Percentiles rank a stretch among this genome's conserved stretches.
These are phyloP conservation scores for Mycena alexandri DNA, from an alignment of 768 basidiomycete species.

Conservation along the genomic window DNA sequence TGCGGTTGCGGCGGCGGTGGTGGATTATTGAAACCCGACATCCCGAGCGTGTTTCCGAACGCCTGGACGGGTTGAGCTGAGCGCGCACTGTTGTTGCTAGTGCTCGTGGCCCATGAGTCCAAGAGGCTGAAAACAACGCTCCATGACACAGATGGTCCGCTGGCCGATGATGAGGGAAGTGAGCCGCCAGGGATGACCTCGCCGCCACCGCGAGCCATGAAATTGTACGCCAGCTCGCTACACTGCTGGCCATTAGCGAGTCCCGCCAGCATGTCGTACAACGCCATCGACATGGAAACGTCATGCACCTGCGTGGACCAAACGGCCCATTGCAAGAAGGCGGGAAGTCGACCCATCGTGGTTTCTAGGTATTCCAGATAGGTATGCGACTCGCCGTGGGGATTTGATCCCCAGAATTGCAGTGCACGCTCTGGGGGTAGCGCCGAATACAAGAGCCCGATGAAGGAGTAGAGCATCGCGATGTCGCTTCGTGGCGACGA, in stretches of 20 bases:
- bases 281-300: slow-evolving; percentile 76
- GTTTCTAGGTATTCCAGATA: slow-evolving; percentile 74
- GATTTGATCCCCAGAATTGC: slow-evolving; percentile 86
- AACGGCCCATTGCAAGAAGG: slow-evolving; percentile 91
- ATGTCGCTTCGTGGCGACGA: slow-evolving; percentile 82
- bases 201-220: slow-evolving; percentile 82
- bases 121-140: slow-evolving; percentile 77
- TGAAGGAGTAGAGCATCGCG: slow-evolving; percentile 85
- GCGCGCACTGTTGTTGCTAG: slow-evolving; percentile 50
- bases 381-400: slow-evolving; percentile 52
- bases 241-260: slow-evolving; percentile 87
- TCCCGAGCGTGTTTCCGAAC: slow-evolving; percentile 43
- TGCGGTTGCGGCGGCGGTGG: slow-evolving; percentile 58
- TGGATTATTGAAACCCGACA: slow-evolving; percentile 42
- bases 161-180: slow-evolving; percentile 62
- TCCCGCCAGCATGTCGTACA: slow-evolving; percentile 92
- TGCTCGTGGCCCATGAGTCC: slow-evolving; percentile 74
- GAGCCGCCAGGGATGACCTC: slow-evolving; percentile 75
- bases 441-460: slow-evolving; percentile 82
- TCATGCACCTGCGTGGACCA: slow-evolving; percentile 87
- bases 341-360: slow-evolving; percentile 72
- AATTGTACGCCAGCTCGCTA: slow-evolving; percentile 90
- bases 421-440: slow-evolving; percentile 82
- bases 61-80: slow-evolving; percentile 59
- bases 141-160: slow-evolving; percentile 81